phyloP scores from a whole-genome alignment of 768 basidiomycete species.

The Suillus discolor region DNA sequence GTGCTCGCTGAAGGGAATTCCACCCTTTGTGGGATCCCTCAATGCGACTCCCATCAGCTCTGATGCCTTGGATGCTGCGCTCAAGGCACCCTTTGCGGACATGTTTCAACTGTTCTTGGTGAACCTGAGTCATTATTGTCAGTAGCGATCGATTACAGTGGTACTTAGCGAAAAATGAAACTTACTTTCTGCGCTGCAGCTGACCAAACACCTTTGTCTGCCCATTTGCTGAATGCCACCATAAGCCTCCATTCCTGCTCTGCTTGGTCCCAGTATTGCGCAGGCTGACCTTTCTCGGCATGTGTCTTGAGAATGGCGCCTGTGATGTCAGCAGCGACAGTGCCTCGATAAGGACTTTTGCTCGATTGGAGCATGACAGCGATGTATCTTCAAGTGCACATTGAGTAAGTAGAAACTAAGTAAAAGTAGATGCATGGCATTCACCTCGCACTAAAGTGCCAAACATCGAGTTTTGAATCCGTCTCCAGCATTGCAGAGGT shows the following conservation, averaged over 20 bases:
- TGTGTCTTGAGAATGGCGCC: constrained; percentile 13
- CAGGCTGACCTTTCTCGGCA: no score
- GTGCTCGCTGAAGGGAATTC: constrained; percentile 23
- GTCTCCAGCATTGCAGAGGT: constrained; percentile 7
- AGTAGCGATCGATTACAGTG: not conserved
- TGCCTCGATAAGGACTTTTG: constrained; percentile 10
- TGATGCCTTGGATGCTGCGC: constrained; percentile 21
- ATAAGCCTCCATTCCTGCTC: no score
- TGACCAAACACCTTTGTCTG: not conserved
- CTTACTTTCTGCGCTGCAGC: not conserved
- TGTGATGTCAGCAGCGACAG: constrained; percentile 15
- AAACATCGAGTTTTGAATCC: constrained; percentile 15
- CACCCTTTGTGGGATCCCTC: constrained; percentile 32
- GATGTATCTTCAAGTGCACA: constrained; percentile 11
- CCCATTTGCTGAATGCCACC: not conserved
- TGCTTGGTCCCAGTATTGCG: no score
- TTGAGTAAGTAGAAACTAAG: no score
- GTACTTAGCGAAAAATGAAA: not conserved
- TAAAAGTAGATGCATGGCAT: not conserved
- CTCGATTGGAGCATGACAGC: constrained; percentile 14
- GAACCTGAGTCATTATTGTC: constrained; percentile 17
- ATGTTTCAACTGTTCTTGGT: constrained; percentile 30
- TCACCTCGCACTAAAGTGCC: constrained; percentile 24
- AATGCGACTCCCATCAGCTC: constrained; percentile 29
- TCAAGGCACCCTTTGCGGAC: constrained; percentile 30